Evolutionary conservation across 2,329 filamentous ascomycete genomes (phyloP), one percentile per base, ranked within the genome.

Genomic region (Gliomastix tumulicola): DNA sequence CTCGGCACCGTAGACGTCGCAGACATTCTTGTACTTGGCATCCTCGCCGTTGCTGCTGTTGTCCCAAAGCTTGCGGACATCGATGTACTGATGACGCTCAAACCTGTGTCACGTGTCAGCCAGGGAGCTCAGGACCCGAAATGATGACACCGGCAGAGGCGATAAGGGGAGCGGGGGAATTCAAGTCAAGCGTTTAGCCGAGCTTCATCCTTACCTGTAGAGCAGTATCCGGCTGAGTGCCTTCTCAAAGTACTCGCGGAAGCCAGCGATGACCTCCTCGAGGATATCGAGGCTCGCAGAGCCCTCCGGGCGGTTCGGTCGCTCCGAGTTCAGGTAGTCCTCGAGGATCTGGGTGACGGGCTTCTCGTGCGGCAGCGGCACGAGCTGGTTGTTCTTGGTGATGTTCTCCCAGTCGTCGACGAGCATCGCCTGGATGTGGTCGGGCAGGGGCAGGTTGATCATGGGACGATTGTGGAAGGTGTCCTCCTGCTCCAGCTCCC

Each of bases 391-490:
- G 55, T 94, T 92, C 65, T 96, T 97, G 39, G 92, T 98, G 43
- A 98, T 81, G 50, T 96, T 94, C 60, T 98, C 92, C 92, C 92
- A 98, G 59, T 98, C 92, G 56, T 98, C 92, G 17, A 98, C 92
- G 4, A 98, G 77, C 44, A 94, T 74, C 13, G 85, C 87, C 66
- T 97, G 96, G 46, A 98, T 72, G 46, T 84, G 79, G 54, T 97
- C 92, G 1, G 92, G 88, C 45, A 97, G 80, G 34, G 82, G 74
- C 30, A 98, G 75, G 49, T 88, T 86, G 51, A 98, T 83, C 15
- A 88, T 87, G 16, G 90, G 89, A 40, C 88, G 81, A 44, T 75
- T 73, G 53, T 88, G 79, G 56, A 95, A 98, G 5, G 74, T 69
- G 42, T 97, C 92, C 56, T 88, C 86, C 69, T 82, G 82, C 56